A percentile compares a stretch with the other conserved stretches of the same genome.
Evolutionary conservation across 352 stramenopile species (phyloP).

Genomic region (Blastocystis sp.): DNA sequence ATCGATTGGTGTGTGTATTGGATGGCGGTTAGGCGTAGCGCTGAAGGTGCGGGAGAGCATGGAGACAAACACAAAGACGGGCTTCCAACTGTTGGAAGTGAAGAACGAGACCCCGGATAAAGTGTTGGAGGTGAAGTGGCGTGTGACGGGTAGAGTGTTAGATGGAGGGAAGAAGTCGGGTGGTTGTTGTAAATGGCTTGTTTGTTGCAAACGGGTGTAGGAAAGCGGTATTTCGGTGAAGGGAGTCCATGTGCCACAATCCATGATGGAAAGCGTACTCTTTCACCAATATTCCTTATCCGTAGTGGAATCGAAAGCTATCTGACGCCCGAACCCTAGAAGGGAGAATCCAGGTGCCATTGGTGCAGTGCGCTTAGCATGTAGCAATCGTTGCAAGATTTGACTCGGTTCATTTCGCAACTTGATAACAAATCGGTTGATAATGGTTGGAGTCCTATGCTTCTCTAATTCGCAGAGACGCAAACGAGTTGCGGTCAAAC

Average conservation of each 20-base stretch:
- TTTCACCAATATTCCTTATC: neutral
- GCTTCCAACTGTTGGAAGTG: constrained; percentile 63
- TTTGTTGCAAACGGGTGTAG: neutral
- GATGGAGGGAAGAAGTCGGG: neutral
- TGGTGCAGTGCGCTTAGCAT: neutral
- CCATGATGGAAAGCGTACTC: neutral
- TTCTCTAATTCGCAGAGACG: neutral
- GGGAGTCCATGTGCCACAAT: no score
- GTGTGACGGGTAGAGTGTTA: neutral
- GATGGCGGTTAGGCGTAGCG: neutral
- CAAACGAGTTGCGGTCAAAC: neutral
- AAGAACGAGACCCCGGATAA: constrained; percentile 39
- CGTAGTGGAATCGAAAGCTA: neutral
- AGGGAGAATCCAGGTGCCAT: neutral
- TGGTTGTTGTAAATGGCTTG: neutral
- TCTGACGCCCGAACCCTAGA: neutral
- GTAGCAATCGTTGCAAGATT: neutral
- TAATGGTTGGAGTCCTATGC: neutral
- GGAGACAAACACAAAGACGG: constrained; percentile 20
- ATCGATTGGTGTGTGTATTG: neutral
- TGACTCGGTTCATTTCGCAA: neutral
- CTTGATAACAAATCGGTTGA: neutral
- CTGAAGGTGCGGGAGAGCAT: constrained; percentile 49
- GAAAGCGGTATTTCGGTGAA: neutral
- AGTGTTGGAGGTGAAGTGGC: constrained; percentile 1